Evolutionary conservation across 805 yeast genomes (phyloP).

Genomic region (Jamesozyma jinghongensis): DNA sequence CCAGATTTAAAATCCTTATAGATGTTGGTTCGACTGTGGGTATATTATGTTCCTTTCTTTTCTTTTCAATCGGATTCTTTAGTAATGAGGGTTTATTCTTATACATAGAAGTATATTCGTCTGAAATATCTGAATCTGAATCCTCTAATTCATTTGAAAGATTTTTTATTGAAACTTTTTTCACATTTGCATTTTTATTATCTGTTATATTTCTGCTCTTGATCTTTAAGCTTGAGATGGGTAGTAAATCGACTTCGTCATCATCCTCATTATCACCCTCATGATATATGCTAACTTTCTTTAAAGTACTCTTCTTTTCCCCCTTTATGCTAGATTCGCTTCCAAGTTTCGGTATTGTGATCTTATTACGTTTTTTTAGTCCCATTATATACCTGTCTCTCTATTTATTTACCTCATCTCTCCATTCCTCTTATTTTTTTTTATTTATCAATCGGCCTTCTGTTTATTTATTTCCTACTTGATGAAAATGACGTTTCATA

Average conservation of each 20-base stretch:
- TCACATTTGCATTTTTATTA: too few relatives aligned
- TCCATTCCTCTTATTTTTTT: not conserved
- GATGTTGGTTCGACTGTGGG: too few relatives aligned
- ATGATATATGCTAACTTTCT: not conserved
- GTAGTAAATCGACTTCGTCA: not conserved
- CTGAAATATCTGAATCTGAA: not conserved
- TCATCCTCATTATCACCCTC: not conserved
- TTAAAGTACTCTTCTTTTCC: not conserved
- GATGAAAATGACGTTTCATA: too few relatives aligned
- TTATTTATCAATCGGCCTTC: not conserved
- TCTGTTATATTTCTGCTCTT: not conserved
- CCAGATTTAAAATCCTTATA: conserved; percentile 1
- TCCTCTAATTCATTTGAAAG: not conserved
- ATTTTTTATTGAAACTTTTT: too few relatives aligned
- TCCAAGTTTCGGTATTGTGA: conserved; percentile 2
- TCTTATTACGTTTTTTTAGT: conserved; percentile 6
- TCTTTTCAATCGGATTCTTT: too few relatives aligned
- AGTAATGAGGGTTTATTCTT: not conserved
- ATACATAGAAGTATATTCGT: not conserved
- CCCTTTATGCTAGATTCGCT: not conserved
- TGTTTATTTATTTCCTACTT: too few relatives aligned
- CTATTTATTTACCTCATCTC: not conserved
- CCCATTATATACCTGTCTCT: not conserved
- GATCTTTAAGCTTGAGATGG: not conserved
- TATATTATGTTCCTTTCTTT: too few relatives aligned